Evolutionary conservation across 2,329 filamentous ascomycete species (phyloP).

Genomic region (Fonsecaea pugnacius): DNA sequence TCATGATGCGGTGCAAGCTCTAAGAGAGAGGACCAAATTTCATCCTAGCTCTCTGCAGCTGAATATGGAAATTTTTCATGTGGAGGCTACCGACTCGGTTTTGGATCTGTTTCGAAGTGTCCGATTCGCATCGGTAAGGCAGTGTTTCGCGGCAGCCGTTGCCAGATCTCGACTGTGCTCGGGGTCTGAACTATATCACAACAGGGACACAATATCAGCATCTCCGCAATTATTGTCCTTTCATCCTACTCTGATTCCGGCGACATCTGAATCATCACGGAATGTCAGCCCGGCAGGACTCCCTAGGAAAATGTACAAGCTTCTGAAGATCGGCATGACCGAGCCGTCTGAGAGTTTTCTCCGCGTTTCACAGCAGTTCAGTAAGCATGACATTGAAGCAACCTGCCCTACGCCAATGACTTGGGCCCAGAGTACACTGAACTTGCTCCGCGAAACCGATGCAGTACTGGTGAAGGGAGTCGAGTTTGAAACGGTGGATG

Average conservation of each 20-base stretch:
- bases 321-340: background rate
- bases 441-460: background rate
- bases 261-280: background rate
- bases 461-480: background rate
- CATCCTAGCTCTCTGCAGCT: background rate
- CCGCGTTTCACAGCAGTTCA: slow-evolving; percentile 3
- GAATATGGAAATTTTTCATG: background rate
- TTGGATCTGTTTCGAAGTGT: background rate
- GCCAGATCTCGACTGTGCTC: slow-evolving; percentile 5
- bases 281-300: background rate
- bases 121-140: background rate
- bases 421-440: background rate
- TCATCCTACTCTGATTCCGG: background rate
- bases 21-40: background rate
- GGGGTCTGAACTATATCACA: too few species aligned
- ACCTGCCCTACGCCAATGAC: background rate
- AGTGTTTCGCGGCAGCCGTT: slow-evolving; percentile 1
- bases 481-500: background rate
- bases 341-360: background rate
- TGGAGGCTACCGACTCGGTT: background rate
- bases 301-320: background rate
- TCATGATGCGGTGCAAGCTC: background rate
- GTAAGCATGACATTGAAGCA: background rate
- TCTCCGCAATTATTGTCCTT: too few species aligned
- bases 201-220: too few species aligned